These are phyloP conservation scores for Clitopilus hobsonii DNA, from an alignment of 768 basidiomycete genomes.

Conservation along the genomic window DNA sequence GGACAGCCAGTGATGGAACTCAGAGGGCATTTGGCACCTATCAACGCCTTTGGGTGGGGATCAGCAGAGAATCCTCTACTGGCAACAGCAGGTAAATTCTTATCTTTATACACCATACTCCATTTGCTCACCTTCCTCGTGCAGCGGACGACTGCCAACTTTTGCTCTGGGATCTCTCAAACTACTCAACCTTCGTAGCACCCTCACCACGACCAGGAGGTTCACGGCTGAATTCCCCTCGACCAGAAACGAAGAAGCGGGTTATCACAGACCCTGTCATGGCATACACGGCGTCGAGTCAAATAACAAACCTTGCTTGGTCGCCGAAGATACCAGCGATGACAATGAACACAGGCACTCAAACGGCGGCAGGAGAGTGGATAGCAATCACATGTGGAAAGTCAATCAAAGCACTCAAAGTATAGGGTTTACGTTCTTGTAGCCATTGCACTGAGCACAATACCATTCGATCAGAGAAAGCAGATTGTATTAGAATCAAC, in stretches of 20 bases:
- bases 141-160: conserved; percentile 92
- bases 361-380: conserved; percentile 81
- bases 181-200: conserved; percentile 54
- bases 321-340: conserved; percentile 79
- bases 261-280: conserved; percentile 73
- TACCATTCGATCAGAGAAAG: background rate
- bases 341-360: conserved; percentile 70
- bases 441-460: background rate
- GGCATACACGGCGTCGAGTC: conserved; percentile 74
- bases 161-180: conserved; percentile 86
- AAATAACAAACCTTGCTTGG: conserved; percentile 86
- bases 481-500: background rate
- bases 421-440: conserved; percentile 34
- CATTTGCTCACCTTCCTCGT: conserved; percentile 4
- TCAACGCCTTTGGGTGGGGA: conserved; percentile 92
- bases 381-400: conserved; percentile 81
- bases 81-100: conserved; percentile 76
- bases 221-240: conserved; percentile 73
- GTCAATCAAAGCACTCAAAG: conserved; percentile 76
- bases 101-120: conserved; percentile 1
- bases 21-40: conserved; percentile 71
- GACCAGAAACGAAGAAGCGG: conserved; percentile 76
- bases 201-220: conserved; percentile 69
- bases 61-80: conserved; percentile 77
- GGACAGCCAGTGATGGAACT: conserved; percentile 94